Evolutionary conservation across 1,284 basidiomycete genomes (phyloP).

Genomic region (Jaminaea rosea): DNA sequence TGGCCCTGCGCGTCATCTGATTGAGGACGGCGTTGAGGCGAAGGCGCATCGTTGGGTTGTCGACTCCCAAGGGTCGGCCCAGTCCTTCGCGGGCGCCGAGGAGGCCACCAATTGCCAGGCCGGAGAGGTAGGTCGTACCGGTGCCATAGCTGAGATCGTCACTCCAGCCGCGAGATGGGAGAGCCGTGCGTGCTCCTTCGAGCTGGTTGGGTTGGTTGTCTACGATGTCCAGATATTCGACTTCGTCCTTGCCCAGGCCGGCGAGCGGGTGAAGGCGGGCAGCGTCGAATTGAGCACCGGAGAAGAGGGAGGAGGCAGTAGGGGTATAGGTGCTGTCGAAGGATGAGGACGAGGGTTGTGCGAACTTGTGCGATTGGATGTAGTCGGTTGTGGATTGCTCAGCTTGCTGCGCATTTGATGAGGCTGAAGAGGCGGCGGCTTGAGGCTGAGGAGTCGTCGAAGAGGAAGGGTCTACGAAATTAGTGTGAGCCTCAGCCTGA

Average conservation of each 20-base stretch:
- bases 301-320: constrained; percentile 1
- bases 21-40: constrained; percentile 95
- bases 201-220: constrained; percentile 38
- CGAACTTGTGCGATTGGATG: constrained; percentile 5
- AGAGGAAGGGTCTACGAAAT: no score
- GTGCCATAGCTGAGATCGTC: constrained; percentile 99
- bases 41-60: constrained; percentile 56
- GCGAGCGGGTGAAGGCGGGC: constrained; percentile 53
- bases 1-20: constrained; percentile 88
- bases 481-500: no score
- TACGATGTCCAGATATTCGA: constrained; percentile 46
- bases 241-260: constrained; percentile 38
- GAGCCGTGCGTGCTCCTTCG: constrained; percentile 42
- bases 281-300: constrained; percentile 1
- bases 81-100: constrained; percentile 96
- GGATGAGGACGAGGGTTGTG: constrained; percentile 1
- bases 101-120: constrained; percentile 80
- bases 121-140: constrained; percentile 93
- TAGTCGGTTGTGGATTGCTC: constrained; percentile 4
- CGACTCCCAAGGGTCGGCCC: constrained; percentile 62
- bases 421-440: no score
- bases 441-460: no score
- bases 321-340: constrained; percentile 5
- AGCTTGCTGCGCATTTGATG: no score
- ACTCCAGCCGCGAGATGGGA: constrained; percentile 76